phyloP scores from a whole-genome alignment of 2,329 filamentous ascomycete genomes.

The Xylariaceae sp. region DNA sequence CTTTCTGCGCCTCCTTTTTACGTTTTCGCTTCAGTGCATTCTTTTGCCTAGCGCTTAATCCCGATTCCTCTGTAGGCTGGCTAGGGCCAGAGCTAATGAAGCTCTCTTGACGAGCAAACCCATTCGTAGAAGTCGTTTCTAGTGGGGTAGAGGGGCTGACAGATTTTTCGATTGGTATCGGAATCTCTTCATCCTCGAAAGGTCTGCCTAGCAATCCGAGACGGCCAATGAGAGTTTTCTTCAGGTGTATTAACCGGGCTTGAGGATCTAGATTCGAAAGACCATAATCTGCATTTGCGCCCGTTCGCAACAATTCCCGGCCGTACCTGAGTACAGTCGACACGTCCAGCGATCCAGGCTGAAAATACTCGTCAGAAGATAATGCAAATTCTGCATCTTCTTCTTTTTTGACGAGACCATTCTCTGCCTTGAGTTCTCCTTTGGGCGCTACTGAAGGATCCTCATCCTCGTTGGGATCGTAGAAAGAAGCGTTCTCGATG shows the following conservation, averaged over 20 bases:
- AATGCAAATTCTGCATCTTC: constrained; percentile 58
- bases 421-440: constrained; percentile 49
- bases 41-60: constrained; percentile 88
- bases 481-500: constrained; percentile 82
- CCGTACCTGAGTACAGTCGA: constrained; percentile 81
- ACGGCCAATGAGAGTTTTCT: constrained; percentile 82
- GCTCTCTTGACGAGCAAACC: constrained; percentile 46
- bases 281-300: constrained; percentile 78
- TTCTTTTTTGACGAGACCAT: constrained; percentile 63
- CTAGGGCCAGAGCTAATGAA: constrained; percentile 43
- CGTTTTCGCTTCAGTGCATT: constrained; percentile 95
- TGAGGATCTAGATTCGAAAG: constrained; percentile 82
- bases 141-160: constrained; percentile 53
- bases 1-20: constrained; percentile 86
- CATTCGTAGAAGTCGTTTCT: constrained; percentile 45
- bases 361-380: constrained; percentile 68
- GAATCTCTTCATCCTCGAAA: constrained; percentile 81
- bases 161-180: constrained; percentile 65
- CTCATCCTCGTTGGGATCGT: constrained; percentile 86
- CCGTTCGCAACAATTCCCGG: constrained; percentile 82
- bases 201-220: constrained; percentile 85
- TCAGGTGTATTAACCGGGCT: constrained; percentile 82
- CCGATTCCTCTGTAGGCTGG: constrained; percentile 65
- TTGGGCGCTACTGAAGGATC: constrained; percentile 52
- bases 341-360: constrained; percentile 77